These are phyloP conservation scores for Backusella mclennaniae DNA, from an alignment of 192 early-diverging fungal genomes.

Conservation along the genomic window DNA sequence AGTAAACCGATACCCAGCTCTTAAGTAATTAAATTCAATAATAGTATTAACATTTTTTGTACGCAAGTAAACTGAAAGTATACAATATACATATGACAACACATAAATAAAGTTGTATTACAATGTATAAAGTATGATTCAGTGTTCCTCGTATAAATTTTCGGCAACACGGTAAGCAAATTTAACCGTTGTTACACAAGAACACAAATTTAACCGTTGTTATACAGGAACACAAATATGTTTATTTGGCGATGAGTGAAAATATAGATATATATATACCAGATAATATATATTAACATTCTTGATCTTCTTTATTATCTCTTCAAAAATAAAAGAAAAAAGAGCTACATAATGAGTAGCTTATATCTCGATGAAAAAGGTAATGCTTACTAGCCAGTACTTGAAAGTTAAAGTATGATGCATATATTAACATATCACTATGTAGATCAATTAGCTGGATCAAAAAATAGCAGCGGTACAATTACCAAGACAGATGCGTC, in stretches of 20 bases:
- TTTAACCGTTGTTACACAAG: not conserved
- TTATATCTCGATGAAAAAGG: not conserved
- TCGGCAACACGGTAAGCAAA: not conserved
- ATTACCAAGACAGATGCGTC: not conserved
- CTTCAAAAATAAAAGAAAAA: not conserved
- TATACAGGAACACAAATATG: not conserved
- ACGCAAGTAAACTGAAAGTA: too few relatives aligned
- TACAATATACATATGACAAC: too few relatives aligned
- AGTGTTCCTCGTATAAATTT: not conserved
- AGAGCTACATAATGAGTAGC: not conserved
- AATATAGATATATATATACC: not conserved
- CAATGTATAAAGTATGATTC: not conserved
- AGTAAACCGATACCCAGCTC: not conserved
- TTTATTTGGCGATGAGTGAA: not conserved
- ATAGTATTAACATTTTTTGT: not conserved
- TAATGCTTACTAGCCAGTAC: not conserved
- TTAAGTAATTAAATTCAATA: not conserved
- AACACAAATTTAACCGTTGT: not conserved
- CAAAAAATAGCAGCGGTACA: not conserved
- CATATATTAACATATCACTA: not conserved
- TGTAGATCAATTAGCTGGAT: not conserved
- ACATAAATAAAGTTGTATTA: not conserved
- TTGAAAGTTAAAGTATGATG: not conserved
- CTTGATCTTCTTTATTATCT: not conserved
- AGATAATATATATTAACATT: not conserved